Evolutionary conservation across 163 green algal species (phyloP), one percentile per base, ranked within the genome.

Genomic region (Botryococcus braunii): DNA sequence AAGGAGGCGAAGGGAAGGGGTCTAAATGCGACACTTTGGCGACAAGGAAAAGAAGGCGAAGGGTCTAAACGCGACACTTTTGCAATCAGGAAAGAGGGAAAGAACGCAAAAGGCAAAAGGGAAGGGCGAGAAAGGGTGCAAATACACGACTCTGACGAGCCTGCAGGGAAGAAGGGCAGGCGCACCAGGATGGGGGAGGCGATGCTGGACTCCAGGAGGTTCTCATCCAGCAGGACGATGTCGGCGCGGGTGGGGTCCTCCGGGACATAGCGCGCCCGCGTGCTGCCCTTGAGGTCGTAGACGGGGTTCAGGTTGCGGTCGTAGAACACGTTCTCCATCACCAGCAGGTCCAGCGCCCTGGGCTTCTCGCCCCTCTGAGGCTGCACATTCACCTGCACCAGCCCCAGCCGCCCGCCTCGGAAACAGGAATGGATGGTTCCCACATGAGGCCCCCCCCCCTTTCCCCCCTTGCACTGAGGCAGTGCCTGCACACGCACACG

Each of bases 281-380:
- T 79, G 7, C 72, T 88, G 62, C 93, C 93, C 80, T 99, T 99
- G 29, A 99, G 83, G 75, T 99, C 94, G 72, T 97, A 99, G 46
- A 96, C 89, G 63, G 83, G 82, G 17, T 68, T 49, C 21, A 88
- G 69, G 35, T 79, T 70, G 7, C 84, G 77, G 50, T 82, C 83
- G 65, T 97, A 96, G 66, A 99, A 95, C 29, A 96, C 75, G 79
- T 99, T 98, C 79, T 99, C 94, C 82, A 95, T 95, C 34, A 98
- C 75, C 60, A 97, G 70, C 46, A 97, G 68, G 58, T 95, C 86
- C 63, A 94, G 72, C 4, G 56, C 55, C 21, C 41, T 74, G 35
- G 43, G 63, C 74, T 32, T 83, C 62, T 74, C 35, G 66, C 63
- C 25, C 77, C 69, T 29, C 68, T 56, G 43, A 78, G 6, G 65